Base-by-base conservation (phyloP, 2,329 filamentous ascomycete genomes). In the Stylonectria norvegica region DNA sequence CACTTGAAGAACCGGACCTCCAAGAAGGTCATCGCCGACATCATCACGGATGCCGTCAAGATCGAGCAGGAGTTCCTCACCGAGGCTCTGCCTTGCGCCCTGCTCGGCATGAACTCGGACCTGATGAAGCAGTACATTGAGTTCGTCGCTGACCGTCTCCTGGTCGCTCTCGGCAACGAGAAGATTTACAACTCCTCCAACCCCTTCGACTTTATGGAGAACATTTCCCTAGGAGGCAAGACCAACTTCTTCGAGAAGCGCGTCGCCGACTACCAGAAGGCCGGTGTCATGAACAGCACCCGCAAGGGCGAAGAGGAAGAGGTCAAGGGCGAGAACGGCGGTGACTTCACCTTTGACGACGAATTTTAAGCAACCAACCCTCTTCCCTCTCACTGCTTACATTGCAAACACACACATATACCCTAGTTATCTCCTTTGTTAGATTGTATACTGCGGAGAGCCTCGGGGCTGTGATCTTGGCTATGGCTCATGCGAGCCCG, bases 181-280 rank as follows among this genome's bases (percentile, higher is more conserved):
- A 97, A 96, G 78, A 77, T 86, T 59, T 98, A 95, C 81, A 87
- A 93, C 64, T 76, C 85, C 18, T 80, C 84, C 66, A 98, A 98
- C 75, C 93, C 93, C 65, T 98, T 98, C 67, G 93, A 98, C 78
- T 98, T 98, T 71, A 98, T 98, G 93, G 93, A 98, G 79, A 96
- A 95, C 73, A 98, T 98, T 70, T 97, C 93, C 16, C 80, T 98
- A 9, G 88, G 89, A 37, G 93, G 93, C 70, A 98, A 98, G 86
- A 98, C 93, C 67, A 98, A 98, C 83, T 98, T 98, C 81, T 98
- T 98, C 67, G 93, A 98, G 85, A 98, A 98, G 86, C 89, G 93
- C 58, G 93, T 98, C 42, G 93, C 85, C 66, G 93, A 98, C 63
- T 98, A 98, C 81, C 93, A 98, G 73, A 98, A 98, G 80, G 90